Percentiles rank a stretch among this genome's conserved stretches.
Evolutionary conservation across 768 basidiomycete genomes (phyloP).

Genomic region (Leucosporidium scottii): DNA sequence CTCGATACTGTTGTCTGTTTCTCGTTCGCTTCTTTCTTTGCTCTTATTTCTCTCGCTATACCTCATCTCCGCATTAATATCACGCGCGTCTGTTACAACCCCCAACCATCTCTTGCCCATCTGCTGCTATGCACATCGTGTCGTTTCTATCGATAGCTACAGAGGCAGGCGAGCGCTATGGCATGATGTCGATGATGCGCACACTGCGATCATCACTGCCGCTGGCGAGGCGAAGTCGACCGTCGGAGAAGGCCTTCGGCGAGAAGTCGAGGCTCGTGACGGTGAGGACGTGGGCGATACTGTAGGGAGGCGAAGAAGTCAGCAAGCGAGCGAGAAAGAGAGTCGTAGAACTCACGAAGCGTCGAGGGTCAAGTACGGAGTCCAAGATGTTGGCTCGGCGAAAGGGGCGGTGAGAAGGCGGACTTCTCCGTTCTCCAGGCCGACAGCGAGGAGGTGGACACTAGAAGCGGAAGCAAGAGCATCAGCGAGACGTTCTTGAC

Average conservation of each 20-base stretch:
- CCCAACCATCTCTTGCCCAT: too few species aligned
- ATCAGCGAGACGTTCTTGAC: conserved; percentile 17
- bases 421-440: conserved; percentile 74
- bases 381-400: neutral
- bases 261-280: conserved; percentile 78
- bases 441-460: conserved; percentile 65
- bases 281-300: conserved; percentile 66
- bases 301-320: conserved; percentile 40
- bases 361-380: conserved; percentile 40
- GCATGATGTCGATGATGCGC: conserved; percentile 58
- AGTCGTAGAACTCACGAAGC: conserved; percentile 48
- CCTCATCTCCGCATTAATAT: too few species aligned
- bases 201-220: conserved; percentile 91
- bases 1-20: too few species aligned
- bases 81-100: too few species aligned
- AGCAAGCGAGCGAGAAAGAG: neutral
- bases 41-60: too few species aligned
- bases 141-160: too few species aligned
- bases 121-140: too few species aligned
- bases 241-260: conserved; percentile 40
- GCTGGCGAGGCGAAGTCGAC: conserved; percentile 58
- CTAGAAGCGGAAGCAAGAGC: neutral
- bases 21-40: too few species aligned
- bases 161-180: neutral
- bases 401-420: conserved; percentile 50